Conservation (phyloP, 164 flowering plant genomes). For the Houttuynia cordata region DNA sequence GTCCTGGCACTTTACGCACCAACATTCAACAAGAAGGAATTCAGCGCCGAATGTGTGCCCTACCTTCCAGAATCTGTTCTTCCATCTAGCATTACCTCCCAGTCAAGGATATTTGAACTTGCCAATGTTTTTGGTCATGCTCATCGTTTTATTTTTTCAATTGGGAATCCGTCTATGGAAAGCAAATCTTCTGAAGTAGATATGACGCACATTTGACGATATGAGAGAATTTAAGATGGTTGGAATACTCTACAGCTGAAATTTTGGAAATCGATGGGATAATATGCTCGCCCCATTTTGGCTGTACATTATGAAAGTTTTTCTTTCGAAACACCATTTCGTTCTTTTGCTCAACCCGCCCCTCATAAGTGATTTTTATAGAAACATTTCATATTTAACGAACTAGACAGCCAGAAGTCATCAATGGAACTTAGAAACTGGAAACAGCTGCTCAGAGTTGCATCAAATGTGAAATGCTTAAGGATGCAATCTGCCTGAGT, state of each 20-base stretch:
- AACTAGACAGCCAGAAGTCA: no score
- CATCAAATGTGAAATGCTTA: no score
- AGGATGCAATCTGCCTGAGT: no score
- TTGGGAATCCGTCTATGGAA: background rate
- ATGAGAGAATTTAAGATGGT: constrained; percentile 3
- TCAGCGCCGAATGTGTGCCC: constrained; percentile 63
- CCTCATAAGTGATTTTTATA: no score
- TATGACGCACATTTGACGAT: constrained; percentile 10
- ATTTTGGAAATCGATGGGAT: background rate
- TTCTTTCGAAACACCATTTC: no score
- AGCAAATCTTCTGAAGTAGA: background rate
- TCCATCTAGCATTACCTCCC: constrained; percentile 31
- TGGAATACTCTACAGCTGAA: background rate
- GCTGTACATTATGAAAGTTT: background rate
- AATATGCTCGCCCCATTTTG: no score
- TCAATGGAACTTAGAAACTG: no score
- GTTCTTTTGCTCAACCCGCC: no score
- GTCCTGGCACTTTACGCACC: constrained; percentile 44
- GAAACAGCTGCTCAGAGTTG: no score
- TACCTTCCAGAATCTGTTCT: constrained; percentile 48
- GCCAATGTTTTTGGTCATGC: constrained; percentile 45
- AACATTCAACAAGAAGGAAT: constrained; percentile 46
- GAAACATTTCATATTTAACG: no score
- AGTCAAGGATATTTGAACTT: constrained; percentile 30
- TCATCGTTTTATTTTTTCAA: constrained; percentile 32